Evolutionary conservation across 768 basidiomycete genomes (phyloP).

Genomic region (Cantharellus cinnabarinus): DNA sequence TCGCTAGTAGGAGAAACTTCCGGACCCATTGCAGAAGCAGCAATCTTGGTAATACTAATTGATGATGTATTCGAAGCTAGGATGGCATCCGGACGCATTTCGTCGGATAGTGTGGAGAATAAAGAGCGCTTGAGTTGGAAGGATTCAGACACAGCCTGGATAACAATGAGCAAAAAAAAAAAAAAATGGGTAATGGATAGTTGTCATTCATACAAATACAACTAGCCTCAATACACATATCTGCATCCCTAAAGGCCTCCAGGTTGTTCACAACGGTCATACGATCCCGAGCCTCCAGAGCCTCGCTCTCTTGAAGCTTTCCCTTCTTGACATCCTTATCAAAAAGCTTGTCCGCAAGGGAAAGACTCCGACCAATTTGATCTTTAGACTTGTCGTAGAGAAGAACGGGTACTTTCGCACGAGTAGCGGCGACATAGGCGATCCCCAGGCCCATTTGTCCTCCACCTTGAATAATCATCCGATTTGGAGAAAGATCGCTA

Average conservation of each 20-base stretch:
- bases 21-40: constrained; percentile 48
- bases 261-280: constrained; percentile 36
- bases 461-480: constrained; percentile 25
- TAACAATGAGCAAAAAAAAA: not conserved
- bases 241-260: constrained; percentile 47
- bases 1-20: constrained; percentile 38
- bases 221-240: constrained; percentile 73
- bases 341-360: constrained; percentile 60
- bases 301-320: constrained; percentile 42
- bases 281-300: constrained; percentile 50
- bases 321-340: constrained; percentile 82
- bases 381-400: constrained; percentile 61
- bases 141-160: constrained; percentile 71
- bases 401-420: constrained; percentile 68
- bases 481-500: not conserved
- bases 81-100: constrained; percentile 52
- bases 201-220: not conserved
- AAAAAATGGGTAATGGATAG: not conserved
- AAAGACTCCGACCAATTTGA: constrained; percentile 54
- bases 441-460: constrained; percentile 74
- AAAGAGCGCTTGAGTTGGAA: constrained; percentile 57
- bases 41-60: constrained; percentile 88
- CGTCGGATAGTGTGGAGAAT: constrained; percentile 47
- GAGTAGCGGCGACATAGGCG: constrained; percentile 65
- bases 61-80: constrained; percentile 87